Evolutionary conservation across 1,139 yeast genomes (phyloP).

Genomic region (Protomyces macrosporus): DNA sequence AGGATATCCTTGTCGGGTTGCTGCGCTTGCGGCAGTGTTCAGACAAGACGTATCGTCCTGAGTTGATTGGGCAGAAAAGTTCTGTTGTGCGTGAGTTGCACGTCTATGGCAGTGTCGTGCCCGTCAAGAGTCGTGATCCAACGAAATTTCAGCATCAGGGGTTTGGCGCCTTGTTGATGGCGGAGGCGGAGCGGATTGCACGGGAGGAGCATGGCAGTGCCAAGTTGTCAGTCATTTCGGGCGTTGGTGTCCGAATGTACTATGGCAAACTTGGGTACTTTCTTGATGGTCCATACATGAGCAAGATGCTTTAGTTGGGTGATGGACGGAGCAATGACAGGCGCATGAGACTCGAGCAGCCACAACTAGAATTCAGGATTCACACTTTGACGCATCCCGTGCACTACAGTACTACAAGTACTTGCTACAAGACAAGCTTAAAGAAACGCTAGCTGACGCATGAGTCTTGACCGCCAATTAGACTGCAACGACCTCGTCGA

Average conservation of each 20-base stretch:
- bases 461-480: too few relatives aligned
- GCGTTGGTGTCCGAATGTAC: conserved; percentile 96
- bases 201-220: conserved; percentile 89
- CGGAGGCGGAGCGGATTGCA: conserved; percentile 95
- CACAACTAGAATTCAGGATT: too few relatives aligned
- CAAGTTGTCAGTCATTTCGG: conserved; percentile 89
- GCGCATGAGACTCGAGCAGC: too few relatives aligned
- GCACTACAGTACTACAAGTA: too few relatives aligned
- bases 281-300: conserved; percentile 58
- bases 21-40: conserved; percentile 83
- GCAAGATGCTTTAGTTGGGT: conserved; percentile 19
- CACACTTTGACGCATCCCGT: too few relatives aligned
- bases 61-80: conserved; percentile 75
- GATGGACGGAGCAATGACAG: too few relatives aligned
- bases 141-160: conserved; percentile 99
- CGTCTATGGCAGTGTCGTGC: conserved; percentile 96
- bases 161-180: conserved; percentile 94
- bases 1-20: conserved; percentile 89
- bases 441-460: too few relatives aligned
- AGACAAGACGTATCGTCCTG: conserved; percentile 82
- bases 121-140: conserved; percentile 95
- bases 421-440: too few relatives aligned
- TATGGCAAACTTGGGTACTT: conserved; percentile 86
- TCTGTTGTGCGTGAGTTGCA: conserved; percentile 93
- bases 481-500: too few relatives aligned